Evolutionary conservation across 495 filamentous ascomycete genomes (phyloP).

Genomic region (Melanomma pulvis-pyrius): DNA sequence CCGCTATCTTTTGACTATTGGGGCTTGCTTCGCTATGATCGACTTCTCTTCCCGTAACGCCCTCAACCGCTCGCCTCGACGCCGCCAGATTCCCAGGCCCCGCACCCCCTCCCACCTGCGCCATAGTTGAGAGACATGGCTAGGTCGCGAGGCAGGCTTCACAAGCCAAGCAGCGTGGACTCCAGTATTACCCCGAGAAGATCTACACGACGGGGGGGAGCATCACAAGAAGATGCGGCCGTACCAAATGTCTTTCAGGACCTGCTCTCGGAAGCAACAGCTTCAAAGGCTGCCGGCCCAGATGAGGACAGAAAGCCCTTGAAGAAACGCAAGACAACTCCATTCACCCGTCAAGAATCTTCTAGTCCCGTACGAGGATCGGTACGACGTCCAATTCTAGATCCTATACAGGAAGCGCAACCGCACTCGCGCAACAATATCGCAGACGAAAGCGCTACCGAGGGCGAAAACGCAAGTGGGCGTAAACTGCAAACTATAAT

Average conservation of each 20-base stretch:
- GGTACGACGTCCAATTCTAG: background rate
- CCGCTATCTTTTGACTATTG: background rate
- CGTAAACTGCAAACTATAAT: conserved; percentile 26
- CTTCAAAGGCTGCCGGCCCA: conserved; percentile 19
- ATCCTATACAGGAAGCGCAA: background rate
- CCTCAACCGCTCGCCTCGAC: background rate
- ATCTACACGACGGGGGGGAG: conserved; percentile 6
- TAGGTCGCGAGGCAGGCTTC: conserved; percentile 9
- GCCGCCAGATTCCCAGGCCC: background rate
- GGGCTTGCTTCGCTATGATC: background rate
- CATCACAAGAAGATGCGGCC: conserved; percentile 11
- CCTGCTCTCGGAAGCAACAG: conserved; percentile 24
- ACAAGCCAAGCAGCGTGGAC: conserved; percentile 5
- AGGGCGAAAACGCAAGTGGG: background rate
- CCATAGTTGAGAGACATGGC: conserved; percentile 11
- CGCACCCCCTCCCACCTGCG: background rate
- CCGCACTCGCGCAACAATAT: background rate
- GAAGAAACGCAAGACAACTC: conserved; percentile 33
- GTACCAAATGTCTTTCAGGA: conserved; percentile 37
- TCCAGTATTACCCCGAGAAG: background rate
- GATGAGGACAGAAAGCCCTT: conserved; percentile 33
- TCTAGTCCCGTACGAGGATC: background rate
- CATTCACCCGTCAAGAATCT: background rate
- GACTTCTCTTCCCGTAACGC: background rate
- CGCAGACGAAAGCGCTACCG: background rate